phyloP scores from a whole-genome alignment of 306 rosid genomes.

The Prunus persica region DNA sequence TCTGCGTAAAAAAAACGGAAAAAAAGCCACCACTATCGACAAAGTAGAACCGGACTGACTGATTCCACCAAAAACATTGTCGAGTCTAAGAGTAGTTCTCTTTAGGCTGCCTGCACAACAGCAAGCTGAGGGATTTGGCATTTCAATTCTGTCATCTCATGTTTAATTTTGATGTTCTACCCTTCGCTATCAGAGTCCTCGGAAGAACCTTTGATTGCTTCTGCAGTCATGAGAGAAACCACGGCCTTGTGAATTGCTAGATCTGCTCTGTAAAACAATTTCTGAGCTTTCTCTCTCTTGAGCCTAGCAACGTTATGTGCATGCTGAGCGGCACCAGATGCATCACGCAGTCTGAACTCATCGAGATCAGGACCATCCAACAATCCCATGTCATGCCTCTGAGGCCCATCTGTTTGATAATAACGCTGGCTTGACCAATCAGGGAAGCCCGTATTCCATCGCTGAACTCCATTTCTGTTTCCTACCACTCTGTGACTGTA shows the following conservation, averaged over 20 bases:
- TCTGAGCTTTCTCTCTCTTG: slow-evolving; percentile 67
- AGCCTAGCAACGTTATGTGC: slow-evolving; percentile 60
- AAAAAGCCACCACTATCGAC: slow-evolving; percentile 31
- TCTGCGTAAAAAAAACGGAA: slow-evolving; percentile 11
- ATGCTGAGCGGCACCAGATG: slow-evolving; percentile 58
- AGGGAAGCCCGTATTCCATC: slow-evolving; percentile 36
- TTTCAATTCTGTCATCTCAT: slow-evolving; percentile 8
- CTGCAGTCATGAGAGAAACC: slow-evolving; percentile 87
- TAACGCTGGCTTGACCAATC: slow-evolving; percentile 49
- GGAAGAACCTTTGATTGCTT: slow-evolving; percentile 60
- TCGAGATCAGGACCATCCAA: slow-evolving; percentile 56
- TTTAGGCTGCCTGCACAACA: slow-evolving; percentile 16
- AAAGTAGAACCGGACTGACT: slow-evolving; percentile 28
- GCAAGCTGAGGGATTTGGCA: slow-evolving; percentile 20
- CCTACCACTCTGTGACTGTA: slow-evolving; percentile 40
- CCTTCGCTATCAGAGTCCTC: slow-evolving; percentile 41
- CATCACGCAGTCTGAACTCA: slow-evolving; percentile 63
- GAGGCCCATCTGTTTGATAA: slow-evolving; percentile 39
- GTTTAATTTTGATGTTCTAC: slow-evolving; percentile 13
- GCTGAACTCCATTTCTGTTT: slow-evolving; percentile 47
- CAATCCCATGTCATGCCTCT: slow-evolving; percentile 49
- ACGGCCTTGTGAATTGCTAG: slow-evolving; percentile 82
- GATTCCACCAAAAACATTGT: slow-evolving; percentile 35
- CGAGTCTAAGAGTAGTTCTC: slow-evolving; percentile 16
- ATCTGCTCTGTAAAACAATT: slow-evolving; percentile 72